These are phyloP conservation scores for Nicotiana noctiflora DNA, from an alignment of 257 asterid species.

Conservation along the genomic window DNA sequence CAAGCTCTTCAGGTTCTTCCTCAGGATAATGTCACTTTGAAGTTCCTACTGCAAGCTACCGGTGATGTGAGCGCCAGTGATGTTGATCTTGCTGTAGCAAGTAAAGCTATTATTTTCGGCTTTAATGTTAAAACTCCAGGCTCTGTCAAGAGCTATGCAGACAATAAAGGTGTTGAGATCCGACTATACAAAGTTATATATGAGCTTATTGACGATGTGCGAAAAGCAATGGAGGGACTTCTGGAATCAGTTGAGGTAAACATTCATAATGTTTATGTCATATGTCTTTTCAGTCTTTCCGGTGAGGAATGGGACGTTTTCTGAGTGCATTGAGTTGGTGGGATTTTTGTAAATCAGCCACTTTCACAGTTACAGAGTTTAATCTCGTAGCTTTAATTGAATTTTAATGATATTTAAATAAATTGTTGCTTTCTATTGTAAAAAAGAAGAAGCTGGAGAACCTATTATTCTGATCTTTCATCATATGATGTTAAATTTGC, in stretches of 20 bases:
- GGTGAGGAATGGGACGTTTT: background rate
- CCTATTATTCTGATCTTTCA: background rate
- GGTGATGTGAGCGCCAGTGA: slow-evolving; percentile 90
- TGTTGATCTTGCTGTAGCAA: slow-evolving; percentile 92
- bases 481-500: background rate
- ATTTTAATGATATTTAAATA: background rate
- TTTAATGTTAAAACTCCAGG: slow-evolving; percentile 80
- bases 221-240: slow-evolving; percentile 97
- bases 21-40: slow-evolving; percentile 79
- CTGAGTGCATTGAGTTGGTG: background rate
- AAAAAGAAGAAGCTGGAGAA: background rate
- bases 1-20: slow-evolving; percentile 97
- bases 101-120: slow-evolving; percentile 79
- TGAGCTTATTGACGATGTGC: slow-evolving; percentile 88
- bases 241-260: slow-evolving; percentile 83
- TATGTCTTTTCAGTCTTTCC: background rate
- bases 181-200: slow-evolving; percentile 78
- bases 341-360: background rate
- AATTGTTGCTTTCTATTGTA: background rate
- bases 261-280: background rate
- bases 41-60: slow-evolving; percentile 83
- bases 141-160: slow-evolving; percentile 78
- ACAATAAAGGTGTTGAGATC: slow-evolving; percentile 67
- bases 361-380: background rate
- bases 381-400: background rate